These are phyloP conservation scores for Mikania micrantha DNA, from an alignment of 129 eudicot species.

Conservation along the genomic window DNA sequence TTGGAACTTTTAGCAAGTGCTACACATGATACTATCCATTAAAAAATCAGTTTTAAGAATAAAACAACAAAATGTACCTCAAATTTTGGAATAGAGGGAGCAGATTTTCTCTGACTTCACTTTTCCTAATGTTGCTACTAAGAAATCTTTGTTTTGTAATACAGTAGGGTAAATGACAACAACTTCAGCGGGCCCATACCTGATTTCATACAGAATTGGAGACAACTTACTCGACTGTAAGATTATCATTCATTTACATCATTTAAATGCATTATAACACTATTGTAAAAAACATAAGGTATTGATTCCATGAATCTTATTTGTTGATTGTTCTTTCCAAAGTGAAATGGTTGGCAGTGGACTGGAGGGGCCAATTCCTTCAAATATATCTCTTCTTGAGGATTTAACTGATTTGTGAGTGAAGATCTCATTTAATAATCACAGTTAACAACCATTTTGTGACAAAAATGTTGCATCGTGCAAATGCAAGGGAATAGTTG, in stretches of 20 bases:
- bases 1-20: neutral
- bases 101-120: neutral
- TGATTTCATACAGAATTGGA: slow-evolving; percentile 64
- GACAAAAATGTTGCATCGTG: neutral
- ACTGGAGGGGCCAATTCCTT: slow-evolving; percentile 25
- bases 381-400: slow-evolving; percentile 18
- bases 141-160: slow-evolving; percentile 16
- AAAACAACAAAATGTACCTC: slow-evolving; percentile 4
- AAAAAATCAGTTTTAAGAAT: no score
- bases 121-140: neutral
- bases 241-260: slow-evolving; percentile 13
- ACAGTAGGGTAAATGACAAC: slow-evolving; percentile 71
- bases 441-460: neutral
- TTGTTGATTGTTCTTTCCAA: neutral
- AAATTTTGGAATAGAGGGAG: slow-evolving; percentile 10
- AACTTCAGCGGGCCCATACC: slow-evolving; percentile 55
- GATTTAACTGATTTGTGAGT: slow-evolving; percentile 12
- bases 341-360: slow-evolving; percentile 23
- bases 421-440: neutral
- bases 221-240: slow-evolving; percentile 55
- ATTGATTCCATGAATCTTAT: neutral
- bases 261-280: neutral
- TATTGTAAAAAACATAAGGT: neutral
- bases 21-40: neutral
- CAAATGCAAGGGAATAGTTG: neutral